Conservation (phyloP, 2,329 filamentous ascomycete genomes). For the Diplodia sapinea region DNA sequence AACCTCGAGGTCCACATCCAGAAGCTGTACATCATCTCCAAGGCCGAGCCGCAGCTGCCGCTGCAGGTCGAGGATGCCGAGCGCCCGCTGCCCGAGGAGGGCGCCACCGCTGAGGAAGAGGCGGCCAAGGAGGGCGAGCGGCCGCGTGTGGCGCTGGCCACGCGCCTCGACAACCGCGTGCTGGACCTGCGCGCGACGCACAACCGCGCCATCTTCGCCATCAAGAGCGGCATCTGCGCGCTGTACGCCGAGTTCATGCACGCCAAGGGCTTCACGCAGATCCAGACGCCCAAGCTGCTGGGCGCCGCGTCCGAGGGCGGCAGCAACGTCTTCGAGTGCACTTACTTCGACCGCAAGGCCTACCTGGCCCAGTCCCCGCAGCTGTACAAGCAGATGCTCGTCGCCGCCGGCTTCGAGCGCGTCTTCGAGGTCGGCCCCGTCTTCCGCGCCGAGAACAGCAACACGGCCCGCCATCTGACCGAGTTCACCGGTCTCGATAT, state of each 20-base stretch:
- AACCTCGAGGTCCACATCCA: slow-evolving; percentile 85
- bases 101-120: slow-evolving; percentile 56
- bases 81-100: slow-evolving; percentile 54
- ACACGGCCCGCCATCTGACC: slow-evolving; percentile 84
- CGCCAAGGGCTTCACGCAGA: slow-evolving; percentile 75
- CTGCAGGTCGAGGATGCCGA: slow-evolving; percentile 63
- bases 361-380: slow-evolving; percentile 82
- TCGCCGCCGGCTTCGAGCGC: slow-evolving; percentile 76
- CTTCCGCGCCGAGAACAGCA: slow-evolving; percentile 85
- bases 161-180: slow-evolving; percentile 86
- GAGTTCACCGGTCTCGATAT: slow-evolving; percentile 90
- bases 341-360: slow-evolving; percentile 86
- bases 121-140: slow-evolving; percentile 54
- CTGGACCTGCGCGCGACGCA: slow-evolving; percentile 92
- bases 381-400: slow-evolving; percentile 87
- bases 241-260: slow-evolving; percentile 82
- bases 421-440: slow-evolving; percentile 82
- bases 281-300: slow-evolving; percentile 88
- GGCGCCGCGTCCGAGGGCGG: slow-evolving; percentile 92
- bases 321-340: slow-evolving; percentile 85
- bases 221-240: slow-evolving; percentile 68
- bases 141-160: slow-evolving; percentile 80
- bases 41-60: slow-evolving; percentile 65
- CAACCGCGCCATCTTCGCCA: slow-evolving; percentile 83
- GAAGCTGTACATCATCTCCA: slow-evolving; percentile 79